phyloP scores from a whole-genome alignment of 2,329 filamentous ascomycete species.

The Diaporthe humulicola region DNA sequence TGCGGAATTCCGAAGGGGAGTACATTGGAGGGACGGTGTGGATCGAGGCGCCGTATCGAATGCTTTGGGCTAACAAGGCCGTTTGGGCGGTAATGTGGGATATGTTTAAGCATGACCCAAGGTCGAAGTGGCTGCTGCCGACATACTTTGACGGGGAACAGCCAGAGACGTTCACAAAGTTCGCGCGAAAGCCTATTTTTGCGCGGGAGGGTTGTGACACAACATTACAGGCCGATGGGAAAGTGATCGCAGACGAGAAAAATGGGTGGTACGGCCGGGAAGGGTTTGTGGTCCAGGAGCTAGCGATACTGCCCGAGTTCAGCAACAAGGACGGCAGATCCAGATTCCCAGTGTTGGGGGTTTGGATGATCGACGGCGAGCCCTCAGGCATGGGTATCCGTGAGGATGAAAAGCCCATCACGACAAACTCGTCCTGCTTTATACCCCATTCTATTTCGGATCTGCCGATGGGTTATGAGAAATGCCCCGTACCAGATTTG shows the following conservation, averaged over 20 bases:
- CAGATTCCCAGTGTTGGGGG: background rate
- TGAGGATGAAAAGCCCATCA: background rate
- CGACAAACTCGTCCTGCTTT: background rate
- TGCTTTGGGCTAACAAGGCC: background rate
- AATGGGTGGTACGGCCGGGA: background rate
- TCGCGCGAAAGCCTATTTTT: background rate
- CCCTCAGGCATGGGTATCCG: background rate
- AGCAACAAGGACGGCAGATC: background rate
- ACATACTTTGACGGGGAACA: background rate
- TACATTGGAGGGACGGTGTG: background rate
- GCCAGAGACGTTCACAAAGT: background rate
- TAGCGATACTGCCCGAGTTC: background rate
- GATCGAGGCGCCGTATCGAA: background rate
- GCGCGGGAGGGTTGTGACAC: background rate
- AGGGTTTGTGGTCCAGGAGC: background rate
- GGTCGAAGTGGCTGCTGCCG: background rate
- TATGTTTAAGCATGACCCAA: background rate
- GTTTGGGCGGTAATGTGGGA: background rate
- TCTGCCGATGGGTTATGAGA: background rate
- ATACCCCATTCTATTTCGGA: background rate
- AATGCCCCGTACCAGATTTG: background rate
- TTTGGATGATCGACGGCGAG: background rate
- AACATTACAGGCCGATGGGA: background rate
- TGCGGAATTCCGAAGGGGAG: too few species aligned
- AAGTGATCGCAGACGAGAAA: background rate